phyloP scores from a whole-genome alignment of 257 asterid species.

The Orobanche coerulescens region DNA sequence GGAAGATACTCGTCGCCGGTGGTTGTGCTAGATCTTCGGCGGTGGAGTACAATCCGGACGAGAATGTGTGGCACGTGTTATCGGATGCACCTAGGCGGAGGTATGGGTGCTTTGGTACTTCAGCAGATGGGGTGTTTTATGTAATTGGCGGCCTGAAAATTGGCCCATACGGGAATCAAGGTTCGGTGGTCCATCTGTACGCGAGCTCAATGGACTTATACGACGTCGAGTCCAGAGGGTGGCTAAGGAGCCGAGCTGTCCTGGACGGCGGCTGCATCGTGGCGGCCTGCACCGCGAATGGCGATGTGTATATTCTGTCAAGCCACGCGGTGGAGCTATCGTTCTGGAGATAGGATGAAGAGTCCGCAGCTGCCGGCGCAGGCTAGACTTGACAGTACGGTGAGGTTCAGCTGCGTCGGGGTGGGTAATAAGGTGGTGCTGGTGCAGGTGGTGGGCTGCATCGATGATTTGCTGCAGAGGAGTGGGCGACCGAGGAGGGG shows the following conservation, averaged over 20 bases:
- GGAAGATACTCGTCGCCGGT: constrained; percentile 70
- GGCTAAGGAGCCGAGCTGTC: constrained; percentile 64
- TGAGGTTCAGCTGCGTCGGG: constrained; percentile 73
- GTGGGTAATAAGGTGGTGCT: constrained; percentile 57
- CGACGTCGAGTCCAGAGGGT: constrained; percentile 51
- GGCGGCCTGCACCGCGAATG: constrained; percentile 64
- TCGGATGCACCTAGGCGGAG: constrained; percentile 55
- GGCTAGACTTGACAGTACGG: constrained; percentile 70
- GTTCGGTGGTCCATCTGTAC: constrained; percentile 37
- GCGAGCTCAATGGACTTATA: constrained; percentile 80
- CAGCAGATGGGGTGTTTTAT: constrained; percentile 64
- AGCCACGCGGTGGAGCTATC: constrained; percentile 92
- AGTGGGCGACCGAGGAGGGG: constrained; percentile 68
- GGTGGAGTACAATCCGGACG: constrained; percentile 71
- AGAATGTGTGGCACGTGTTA: constrained; percentile 54
- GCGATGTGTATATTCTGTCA: constrained; percentile 47
- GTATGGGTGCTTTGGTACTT: constrained; percentile 73
- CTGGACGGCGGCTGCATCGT: constrained; percentile 88
- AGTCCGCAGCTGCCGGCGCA: constrained; percentile 83
- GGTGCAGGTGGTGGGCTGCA: constrained; percentile 73
- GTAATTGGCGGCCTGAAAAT: constrained; percentile 69
- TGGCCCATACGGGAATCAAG: constrained; percentile 32
- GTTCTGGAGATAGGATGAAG: constrained; percentile 65
- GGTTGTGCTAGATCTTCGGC: constrained; percentile 52
- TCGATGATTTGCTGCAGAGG: constrained; percentile 63